A percentile compares a stretch with the other conserved stretches of the same genome.
Conservation (phyloP, 768 basidiomycete genomes). For the Lactarius psammicola region DNA sequence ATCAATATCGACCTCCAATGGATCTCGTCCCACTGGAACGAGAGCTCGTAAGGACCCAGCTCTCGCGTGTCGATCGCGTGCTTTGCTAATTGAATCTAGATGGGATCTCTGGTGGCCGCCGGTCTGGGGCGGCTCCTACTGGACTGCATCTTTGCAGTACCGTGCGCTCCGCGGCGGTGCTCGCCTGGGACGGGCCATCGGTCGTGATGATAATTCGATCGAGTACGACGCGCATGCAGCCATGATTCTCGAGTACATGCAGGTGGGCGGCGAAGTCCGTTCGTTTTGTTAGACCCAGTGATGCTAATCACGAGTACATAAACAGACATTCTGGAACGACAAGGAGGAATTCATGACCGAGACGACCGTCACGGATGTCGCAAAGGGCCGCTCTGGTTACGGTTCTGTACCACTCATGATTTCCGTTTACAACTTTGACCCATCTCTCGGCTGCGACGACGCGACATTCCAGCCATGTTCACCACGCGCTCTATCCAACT, state of each 20-base stretch:
- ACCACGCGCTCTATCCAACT: too few species aligned
- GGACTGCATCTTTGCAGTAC: slow-evolving; percentile 26
- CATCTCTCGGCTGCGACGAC: slow-evolving; percentile 23
- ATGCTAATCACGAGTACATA: background rate
- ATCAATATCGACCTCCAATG: slow-evolving; percentile 28
- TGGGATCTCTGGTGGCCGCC: slow-evolving; percentile 27
- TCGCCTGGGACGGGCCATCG: slow-evolving; percentile 22
- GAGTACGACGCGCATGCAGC: too few species aligned
- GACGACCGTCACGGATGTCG: too few species aligned
- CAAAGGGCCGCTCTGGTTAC: too few species aligned
- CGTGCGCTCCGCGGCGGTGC: slow-evolving; percentile 27
- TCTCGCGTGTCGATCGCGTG: background rate
- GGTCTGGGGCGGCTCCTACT: too few species aligned
- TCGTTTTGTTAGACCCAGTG: background rate
- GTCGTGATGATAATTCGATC: too few species aligned
- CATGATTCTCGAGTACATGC: slow-evolving; percentile 25
- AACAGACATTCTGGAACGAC: slow-evolving; percentile 25
- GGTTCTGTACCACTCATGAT: slow-evolving; percentile 20
- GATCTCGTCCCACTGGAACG: slow-evolving; percentile 26
- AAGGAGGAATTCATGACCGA: too few species aligned
- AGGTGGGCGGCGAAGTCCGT: background rate
- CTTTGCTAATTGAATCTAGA: background rate
- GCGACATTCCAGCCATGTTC: too few species aligned
- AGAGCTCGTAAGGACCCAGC: slow-evolving; percentile 23
- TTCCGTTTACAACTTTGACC: slow-evolving; percentile 23